phyloP scores from a whole-genome alignment of 495 filamentous ascomycete species.

The Penicillium nucicola region DNA sequence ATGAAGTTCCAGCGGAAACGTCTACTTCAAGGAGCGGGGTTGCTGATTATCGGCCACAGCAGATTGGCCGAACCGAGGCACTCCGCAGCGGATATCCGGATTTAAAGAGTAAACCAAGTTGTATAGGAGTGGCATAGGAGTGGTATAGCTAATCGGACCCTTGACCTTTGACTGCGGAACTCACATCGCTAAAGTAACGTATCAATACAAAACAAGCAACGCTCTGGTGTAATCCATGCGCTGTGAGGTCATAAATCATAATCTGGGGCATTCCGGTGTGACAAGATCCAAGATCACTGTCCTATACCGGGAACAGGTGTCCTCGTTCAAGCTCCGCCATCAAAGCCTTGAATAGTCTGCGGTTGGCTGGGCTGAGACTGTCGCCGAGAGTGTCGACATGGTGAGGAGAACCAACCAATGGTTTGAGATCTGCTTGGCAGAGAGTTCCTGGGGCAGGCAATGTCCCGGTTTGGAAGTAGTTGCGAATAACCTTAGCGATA shows the following conservation, averaged over 20 bases:
- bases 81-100: background rate
- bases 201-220: too few species aligned
- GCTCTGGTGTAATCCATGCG: too few species aligned
- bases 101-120: background rate
- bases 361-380: constrained; percentile 11
- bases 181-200: too few species aligned
- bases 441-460: constrained; percentile 40
- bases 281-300: too few species aligned
- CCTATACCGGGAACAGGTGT: constrained; percentile 1
- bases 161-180: background rate
- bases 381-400: background rate
- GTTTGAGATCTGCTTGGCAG: constrained; percentile 38
- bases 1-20: too few species aligned
- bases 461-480: constrained; percentile 47
- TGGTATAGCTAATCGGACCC: background rate
- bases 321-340: constrained; percentile 17
- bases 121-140: too few species aligned
- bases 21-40: constrained; percentile 5
- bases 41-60: background rate
- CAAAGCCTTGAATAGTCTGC: constrained; percentile 18
- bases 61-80: background rate
- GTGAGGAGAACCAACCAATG: constrained; percentile 18
- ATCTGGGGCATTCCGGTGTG: too few species aligned
- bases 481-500: constrained; percentile 37
- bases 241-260: too few species aligned